Percentiles rank a stretch among this genome's conserved stretches.
phyloP scores from a whole-genome alignment of 2,329 filamentous ascomycete genomes.

The Botryotinia globosa region DNA sequence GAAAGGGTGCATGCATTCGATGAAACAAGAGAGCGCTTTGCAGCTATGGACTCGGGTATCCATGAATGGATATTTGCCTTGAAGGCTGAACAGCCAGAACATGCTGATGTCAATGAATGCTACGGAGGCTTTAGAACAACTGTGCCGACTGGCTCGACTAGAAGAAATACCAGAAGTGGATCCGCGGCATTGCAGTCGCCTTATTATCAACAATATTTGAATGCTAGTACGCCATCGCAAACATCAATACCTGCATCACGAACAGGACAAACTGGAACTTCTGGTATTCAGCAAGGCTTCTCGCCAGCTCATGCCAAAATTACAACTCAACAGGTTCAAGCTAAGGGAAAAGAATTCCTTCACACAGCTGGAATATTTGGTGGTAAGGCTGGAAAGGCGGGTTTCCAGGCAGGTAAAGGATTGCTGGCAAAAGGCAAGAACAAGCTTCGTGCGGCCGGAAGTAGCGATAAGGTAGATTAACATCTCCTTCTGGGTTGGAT shows the following conservation, averaged over 20 bases:
- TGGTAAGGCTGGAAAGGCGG: constrained; percentile 68
- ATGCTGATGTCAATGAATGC: constrained; percentile 40
- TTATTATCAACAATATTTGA: constrained; percentile 56
- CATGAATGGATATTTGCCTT: constrained; percentile 53
- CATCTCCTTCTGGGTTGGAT: constrained; percentile 43
- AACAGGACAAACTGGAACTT: constrained; percentile 26
- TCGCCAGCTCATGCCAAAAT: constrained; percentile 31
- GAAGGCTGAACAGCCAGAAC: constrained; percentile 48
- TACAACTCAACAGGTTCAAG: constrained; percentile 43
- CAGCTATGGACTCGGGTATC: constrained; percentile 72
- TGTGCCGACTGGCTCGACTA: constrained; percentile 23
- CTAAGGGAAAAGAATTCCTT: constrained; percentile 85
- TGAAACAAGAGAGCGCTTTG: constrained; percentile 68
- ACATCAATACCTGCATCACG: constrained; percentile 26
- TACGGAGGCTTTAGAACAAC: constrained; percentile 25
- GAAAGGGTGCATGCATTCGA: constrained; percentile 75
- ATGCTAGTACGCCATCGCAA: constrained; percentile 44
- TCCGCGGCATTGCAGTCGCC: constrained; percentile 43
- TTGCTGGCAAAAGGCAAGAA: constrained; percentile 87
- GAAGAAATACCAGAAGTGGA: constrained; percentile 30
- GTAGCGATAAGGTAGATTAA: constrained; percentile 83
- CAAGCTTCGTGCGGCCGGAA: constrained; percentile 62
- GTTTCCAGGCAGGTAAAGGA: constrained; percentile 72
- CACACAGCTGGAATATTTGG: constrained; percentile 73
- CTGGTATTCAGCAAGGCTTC: constrained; percentile 33